These are phyloP conservation scores for Erodium chrysanthum DNA, from an alignment of 441 rosid genomes.

Conservation along the genomic window DNA sequence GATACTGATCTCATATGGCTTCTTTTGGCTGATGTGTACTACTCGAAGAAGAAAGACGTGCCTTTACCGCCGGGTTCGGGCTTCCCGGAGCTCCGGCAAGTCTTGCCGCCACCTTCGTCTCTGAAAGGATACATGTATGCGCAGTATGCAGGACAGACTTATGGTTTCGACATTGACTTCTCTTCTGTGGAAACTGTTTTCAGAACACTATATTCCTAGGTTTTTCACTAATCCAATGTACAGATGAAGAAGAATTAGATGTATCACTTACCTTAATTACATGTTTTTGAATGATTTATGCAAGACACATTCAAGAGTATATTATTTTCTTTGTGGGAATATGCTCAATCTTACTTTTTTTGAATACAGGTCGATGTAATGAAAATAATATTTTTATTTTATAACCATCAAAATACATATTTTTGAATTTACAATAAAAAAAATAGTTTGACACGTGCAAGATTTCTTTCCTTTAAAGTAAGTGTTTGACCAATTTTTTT, in stretches of 20 bases:
- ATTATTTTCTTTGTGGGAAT: no score
- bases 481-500: no score
- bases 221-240: conserved; percentile 29
- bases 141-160: conserved; percentile 68
- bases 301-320: no score
- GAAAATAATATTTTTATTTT: no score
- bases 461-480: no score
- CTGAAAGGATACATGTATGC: conserved; percentile 47
- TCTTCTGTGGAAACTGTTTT: conserved; percentile 51
- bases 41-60: conserved; percentile 42
- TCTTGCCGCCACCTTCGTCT: conserved; percentile 44
- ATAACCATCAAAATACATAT: no score
- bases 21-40: conserved; percentile 74
- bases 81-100: conserved; percentile 35
- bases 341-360: no score
- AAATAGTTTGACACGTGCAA: no score
- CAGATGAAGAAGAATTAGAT: conserved; percentile 6
- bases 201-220: conserved; percentile 40
- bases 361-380: no score
- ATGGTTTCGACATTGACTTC: conserved; percentile 59
- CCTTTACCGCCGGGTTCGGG: conserved; percentile 44
- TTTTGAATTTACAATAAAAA: no score
- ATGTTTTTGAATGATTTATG: no score
- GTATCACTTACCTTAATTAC: background rate
- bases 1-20: conserved; percentile 92